Percentiles rank a stretch among this genome's conserved stretches.
Evolutionary conservation across 1,284 basidiomycete species (phyloP).

Genomic region (Cutaneotrichosporon curvatum): DNA sequence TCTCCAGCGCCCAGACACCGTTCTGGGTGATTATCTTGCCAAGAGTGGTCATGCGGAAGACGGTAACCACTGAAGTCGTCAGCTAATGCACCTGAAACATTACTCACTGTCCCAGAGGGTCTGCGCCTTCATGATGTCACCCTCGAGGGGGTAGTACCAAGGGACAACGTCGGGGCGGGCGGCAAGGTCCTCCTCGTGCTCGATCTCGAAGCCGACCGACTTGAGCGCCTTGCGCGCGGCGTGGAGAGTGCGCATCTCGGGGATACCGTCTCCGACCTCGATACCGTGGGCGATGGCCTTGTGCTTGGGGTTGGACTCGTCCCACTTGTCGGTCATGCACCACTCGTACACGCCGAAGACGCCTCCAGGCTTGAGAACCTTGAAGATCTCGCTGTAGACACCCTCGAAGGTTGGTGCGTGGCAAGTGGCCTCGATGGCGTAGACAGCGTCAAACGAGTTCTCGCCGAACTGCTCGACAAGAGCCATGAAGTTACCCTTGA

Average conservation of each 20-base stretch:
- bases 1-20: constrained; percentile 69
- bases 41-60: constrained; percentile 82
- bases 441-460: constrained; percentile 93
- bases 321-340: constrained; percentile 96
- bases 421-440: constrained; percentile 96
- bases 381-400: constrained; percentile 87
- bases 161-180: constrained; percentile 65
- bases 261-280: constrained; percentile 91
- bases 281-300: constrained; percentile 85
- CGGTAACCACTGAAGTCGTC: constrained; percentile 56
- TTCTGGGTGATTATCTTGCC: constrained; percentile 82
- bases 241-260: constrained; percentile 82
- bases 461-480: constrained; percentile 86
- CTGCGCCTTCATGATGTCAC: constrained; percentile 85
- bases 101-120: constrained; percentile 73
- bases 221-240: constrained; percentile 70
- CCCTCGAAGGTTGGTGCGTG: constrained; percentile 95
- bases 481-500: constrained; percentile 95
- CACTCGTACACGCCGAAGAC: constrained; percentile 96
- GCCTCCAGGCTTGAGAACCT: constrained; percentile 95
- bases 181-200: constrained; percentile 91
- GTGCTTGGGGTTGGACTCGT: constrained; percentile 77
- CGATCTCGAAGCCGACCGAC: constrained; percentile 79
- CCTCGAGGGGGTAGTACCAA: constrained; percentile 97
- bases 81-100: background rate